Evolutionary conservation across 345 rosid species (phyloP).

Genomic region (Anacardium occidentale): DNA sequence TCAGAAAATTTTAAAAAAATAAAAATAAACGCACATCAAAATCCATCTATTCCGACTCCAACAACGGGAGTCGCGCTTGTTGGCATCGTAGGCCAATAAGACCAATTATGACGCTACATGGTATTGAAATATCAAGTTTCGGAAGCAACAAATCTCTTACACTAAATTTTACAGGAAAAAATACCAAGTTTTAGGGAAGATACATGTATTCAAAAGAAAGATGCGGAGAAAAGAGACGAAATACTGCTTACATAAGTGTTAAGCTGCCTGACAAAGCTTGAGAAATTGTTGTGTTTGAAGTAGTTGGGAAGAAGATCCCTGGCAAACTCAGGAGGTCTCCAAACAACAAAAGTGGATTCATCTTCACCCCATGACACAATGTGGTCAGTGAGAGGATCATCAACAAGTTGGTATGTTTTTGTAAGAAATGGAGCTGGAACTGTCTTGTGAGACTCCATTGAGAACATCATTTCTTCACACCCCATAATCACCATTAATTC

Average conservation of each 20-base stretch:
- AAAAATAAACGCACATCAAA: too few relatives aligned
- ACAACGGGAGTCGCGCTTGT: too few relatives aligned
- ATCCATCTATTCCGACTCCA: too few relatives aligned
- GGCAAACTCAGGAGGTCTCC: conserved; percentile 63
- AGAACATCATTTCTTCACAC: conserved; percentile 25
- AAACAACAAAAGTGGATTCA: conserved; percentile 51
- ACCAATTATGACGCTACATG: too few relatives aligned
- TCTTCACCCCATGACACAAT: conserved; percentile 62
- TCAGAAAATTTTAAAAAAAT: too few relatives aligned
- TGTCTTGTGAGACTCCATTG: conserved; percentile 37
- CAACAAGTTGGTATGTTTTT: conserved; percentile 60
- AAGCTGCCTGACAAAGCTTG: conserved; percentile 54
- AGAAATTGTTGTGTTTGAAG: conserved; percentile 61
- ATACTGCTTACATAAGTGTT: conserved; percentile 41
- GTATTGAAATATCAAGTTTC: too few relatives aligned
- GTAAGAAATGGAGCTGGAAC: conserved; percentile 58
- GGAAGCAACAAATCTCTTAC: too few relatives aligned
- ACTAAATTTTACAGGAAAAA: too few relatives aligned
- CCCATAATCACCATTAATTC: conserved; percentile 7
- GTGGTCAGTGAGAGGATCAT: conserved; percentile 54
- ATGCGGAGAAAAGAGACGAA: background rate
- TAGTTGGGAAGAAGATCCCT: conserved; percentile 49
- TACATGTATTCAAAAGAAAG: too few relatives aligned
- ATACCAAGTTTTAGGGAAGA: too few relatives aligned
- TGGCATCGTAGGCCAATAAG: too few relatives aligned